Percentiles rank a stretch among this genome's conserved stretches.
These are phyloP conservation scores for Hibiscus syriacus DNA, from an alignment of 345 rosid species.

Conservation along the genomic window DNA sequence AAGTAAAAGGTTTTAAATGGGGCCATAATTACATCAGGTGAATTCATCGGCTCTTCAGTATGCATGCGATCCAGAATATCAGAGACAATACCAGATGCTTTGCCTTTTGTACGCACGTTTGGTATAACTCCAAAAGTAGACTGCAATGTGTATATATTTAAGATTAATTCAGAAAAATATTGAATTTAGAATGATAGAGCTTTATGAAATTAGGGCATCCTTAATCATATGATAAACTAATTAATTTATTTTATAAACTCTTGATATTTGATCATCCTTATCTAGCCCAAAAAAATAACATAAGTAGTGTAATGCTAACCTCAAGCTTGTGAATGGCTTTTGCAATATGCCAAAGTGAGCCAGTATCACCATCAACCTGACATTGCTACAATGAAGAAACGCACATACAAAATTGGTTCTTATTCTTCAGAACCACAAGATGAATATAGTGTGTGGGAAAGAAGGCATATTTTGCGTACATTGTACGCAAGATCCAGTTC, in stretches of 20 bases:
- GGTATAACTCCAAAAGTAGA: constrained; percentile 90
- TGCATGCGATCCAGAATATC: constrained; percentile 87
- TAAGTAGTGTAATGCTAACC: constrained; percentile 31
- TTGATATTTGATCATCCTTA: background rate
- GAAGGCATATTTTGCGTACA: constrained; percentile 29
- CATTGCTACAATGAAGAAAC: constrained; percentile 43
- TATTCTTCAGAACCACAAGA: constrained; percentile 5
- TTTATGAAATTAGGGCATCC: background rate
- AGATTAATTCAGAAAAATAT: background rate
- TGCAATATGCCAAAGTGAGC: constrained; percentile 97
- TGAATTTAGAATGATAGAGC: background rate
- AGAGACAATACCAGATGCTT: constrained; percentile 81
- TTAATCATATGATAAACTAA: background rate
- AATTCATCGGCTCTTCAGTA: constrained; percentile 79
- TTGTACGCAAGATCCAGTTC: constrained; percentile 74
- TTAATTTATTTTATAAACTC: background rate
- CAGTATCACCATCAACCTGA: constrained; percentile 81
- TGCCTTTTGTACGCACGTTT: constrained; percentile 90
- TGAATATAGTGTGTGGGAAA: background rate
- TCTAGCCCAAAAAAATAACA: background rate
- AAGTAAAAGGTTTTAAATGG: constrained; percentile 1
- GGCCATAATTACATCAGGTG: constrained; percentile 56
- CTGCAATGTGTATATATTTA: constrained; percentile 27
- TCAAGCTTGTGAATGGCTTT: constrained; percentile 97
- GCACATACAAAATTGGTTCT: constrained; percentile 1